Evolutionary conservation across 352 stramenopile species (phyloP).

Genomic region (Phytophthora pluvialis): DNA sequence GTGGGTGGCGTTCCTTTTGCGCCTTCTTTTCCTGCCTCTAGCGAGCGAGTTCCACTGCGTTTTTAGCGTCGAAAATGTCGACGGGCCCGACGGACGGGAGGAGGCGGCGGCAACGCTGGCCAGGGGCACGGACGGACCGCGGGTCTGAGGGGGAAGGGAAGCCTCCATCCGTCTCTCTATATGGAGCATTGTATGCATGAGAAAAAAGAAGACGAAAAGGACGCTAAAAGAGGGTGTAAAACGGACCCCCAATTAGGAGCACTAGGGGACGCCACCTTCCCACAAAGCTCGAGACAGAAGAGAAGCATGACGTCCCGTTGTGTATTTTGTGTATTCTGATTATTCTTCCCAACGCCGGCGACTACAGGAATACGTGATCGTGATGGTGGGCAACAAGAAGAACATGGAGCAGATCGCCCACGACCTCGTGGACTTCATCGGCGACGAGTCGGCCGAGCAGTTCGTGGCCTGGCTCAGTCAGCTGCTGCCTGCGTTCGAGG

Average conservation of each 20-base stretch:
- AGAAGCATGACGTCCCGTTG: slow-evolving; percentile 36
- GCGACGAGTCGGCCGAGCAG: slow-evolving; percentile 73
- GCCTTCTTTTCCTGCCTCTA: slow-evolving; percentile 24
- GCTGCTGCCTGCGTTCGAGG: slow-evolving; percentile 60
- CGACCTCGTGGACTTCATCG: slow-evolving; percentile 87
- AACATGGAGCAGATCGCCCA: slow-evolving; percentile 83
- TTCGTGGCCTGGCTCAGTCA: slow-evolving; percentile 77
- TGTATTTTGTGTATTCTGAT: slow-evolving; percentile 31
- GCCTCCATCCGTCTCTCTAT: slow-evolving; percentile 9
- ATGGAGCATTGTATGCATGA: slow-evolving; percentile 29
- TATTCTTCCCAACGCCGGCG: slow-evolving; percentile 7
- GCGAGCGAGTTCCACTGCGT: slow-evolving; percentile 14
- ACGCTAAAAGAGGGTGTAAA: slow-evolving; percentile 36
- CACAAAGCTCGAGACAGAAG: slow-evolving; percentile 31
- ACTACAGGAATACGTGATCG: slow-evolving; percentile 82
- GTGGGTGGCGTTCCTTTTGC: slow-evolving; percentile 32
- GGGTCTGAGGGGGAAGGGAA: not conserved
- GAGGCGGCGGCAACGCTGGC: not conserved
- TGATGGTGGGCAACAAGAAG: slow-evolving; percentile 90
- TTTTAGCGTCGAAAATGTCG: slow-evolving; percentile 13
- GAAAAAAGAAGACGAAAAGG: slow-evolving; percentile 36
- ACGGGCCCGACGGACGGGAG: not conserved
- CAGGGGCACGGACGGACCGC: not conserved
- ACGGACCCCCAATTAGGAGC: slow-evolving; percentile 27
- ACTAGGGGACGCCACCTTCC: slow-evolving; percentile 27